phyloP scores from a whole-genome alignment of 1,284 basidiomycete genomes.

The Neonothopanus nambi region DNA sequence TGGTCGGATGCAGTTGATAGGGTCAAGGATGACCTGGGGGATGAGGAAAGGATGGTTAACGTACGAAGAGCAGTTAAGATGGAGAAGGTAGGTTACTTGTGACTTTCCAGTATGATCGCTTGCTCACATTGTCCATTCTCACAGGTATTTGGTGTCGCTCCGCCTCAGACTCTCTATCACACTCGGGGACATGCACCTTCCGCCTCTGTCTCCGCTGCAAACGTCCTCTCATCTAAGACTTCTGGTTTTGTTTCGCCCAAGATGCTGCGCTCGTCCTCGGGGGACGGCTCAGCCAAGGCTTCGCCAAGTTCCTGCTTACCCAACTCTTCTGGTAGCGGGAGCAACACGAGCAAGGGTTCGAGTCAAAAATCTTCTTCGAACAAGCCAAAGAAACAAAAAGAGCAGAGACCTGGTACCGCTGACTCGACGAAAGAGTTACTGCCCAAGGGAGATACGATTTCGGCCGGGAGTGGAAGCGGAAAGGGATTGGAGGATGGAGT shows the following conservation, averaged over 20 bases:
- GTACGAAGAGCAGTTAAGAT: constrained; percentile 79
- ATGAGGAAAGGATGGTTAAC: constrained; percentile 72
- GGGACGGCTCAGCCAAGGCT: not conserved
- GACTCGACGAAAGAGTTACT: constrained; percentile 57
- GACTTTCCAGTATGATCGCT: not conserved
- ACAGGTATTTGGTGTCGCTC: constrained; percentile 77
- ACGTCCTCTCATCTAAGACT: not conserved
- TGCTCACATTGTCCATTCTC: constrained; percentile 10
- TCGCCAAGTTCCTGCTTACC: not conserved
- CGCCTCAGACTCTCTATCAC: constrained; percentile 73
- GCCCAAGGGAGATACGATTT: constrained; percentile 28
- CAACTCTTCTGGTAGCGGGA: constrained; percentile 31
- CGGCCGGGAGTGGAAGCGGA: constrained; percentile 17
- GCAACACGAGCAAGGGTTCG: too few species aligned
- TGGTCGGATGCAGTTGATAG: constrained; percentile 62
- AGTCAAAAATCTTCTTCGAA: constrained; percentile 28
- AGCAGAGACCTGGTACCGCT: constrained; percentile 48
- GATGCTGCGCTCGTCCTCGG: constrained; percentile 8
- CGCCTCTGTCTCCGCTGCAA: constrained; percentile 29
- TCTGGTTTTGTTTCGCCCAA: not conserved
- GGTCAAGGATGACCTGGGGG: constrained; percentile 65
- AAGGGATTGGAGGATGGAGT: not conserved
- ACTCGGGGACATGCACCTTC: constrained; percentile 48
- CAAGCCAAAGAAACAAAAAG: constrained; percentile 24
- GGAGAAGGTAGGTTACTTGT: constrained; percentile 72